Percentiles rank a stretch among this genome's conserved stretches.
These are phyloP conservation scores for Rubia occidens DNA, from an alignment of 305 asterid species.

Conservation along the genomic window DNA sequence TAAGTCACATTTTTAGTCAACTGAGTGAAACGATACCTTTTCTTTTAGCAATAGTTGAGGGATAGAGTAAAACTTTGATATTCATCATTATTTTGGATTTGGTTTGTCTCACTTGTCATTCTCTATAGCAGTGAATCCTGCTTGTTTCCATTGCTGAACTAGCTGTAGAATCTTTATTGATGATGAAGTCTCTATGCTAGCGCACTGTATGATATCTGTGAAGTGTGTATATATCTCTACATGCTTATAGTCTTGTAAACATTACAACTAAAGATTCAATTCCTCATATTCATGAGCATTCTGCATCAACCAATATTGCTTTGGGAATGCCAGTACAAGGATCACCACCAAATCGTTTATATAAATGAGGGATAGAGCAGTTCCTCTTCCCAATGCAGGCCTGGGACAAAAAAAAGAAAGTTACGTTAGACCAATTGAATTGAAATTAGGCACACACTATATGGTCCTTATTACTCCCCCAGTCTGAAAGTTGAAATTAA, in stretches of 20 bases:
- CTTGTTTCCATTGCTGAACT: not conserved
- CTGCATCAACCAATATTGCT: constrained; percentile 40
- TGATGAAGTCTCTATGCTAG: not conserved
- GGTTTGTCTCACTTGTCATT: not conserved
- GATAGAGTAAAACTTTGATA: not conserved
- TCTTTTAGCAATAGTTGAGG: not conserved
- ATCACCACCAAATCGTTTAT: constrained; percentile 41
- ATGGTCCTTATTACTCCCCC: not conserved
- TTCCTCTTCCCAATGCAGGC: constrained; percentile 48
- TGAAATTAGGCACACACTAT: not conserved
- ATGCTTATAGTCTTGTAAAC: not conserved
- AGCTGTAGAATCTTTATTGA: not conserved
- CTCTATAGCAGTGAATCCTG: not conserved
- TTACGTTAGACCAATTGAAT: not conserved
- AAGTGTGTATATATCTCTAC: not conserved
- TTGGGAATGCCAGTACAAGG: constrained; percentile 49
- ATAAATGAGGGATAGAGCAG: constrained; percentile 38
- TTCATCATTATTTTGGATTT: not conserved
- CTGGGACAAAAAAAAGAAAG: constrained; percentile 20
- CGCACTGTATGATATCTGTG: not conserved
- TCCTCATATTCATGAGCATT: constrained; percentile 28
- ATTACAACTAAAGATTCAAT: constrained; percentile 5
- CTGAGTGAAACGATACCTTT: not conserved
- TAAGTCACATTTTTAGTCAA: not conserved
- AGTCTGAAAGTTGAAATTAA: too few species aligned